A percentile compares a stretch with the other conserved stretches of the same genome.
phyloP scores from a whole-genome alignment of 306 rosid genomes.

The Castanopsis chinensis region DNA sequence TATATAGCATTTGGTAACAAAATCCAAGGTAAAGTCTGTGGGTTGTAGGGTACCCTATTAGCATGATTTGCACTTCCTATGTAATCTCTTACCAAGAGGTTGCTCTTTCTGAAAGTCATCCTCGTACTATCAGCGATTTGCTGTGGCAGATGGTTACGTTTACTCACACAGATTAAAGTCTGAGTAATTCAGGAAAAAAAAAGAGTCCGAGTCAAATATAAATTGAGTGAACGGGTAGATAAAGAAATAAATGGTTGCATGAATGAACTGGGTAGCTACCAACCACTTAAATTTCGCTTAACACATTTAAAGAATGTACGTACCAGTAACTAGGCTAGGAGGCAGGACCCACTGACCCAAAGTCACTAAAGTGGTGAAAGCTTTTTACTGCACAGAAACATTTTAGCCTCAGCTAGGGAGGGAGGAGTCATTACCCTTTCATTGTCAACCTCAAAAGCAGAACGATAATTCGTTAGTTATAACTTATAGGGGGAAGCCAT shows the following conservation, averaged over 20 bases:
- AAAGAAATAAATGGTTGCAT: neutral
- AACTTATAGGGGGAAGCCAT: too few species aligned
- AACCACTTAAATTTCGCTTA: neutral
- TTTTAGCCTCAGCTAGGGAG: neutral
- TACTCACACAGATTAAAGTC: neutral
- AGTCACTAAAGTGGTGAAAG: neutral
- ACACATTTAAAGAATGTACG: slow-evolving; percentile 5
- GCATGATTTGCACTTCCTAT: neutral
- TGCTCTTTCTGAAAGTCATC: slow-evolving; percentile 6
- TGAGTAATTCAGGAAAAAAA: too few species aligned
- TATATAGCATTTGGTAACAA: neutral
- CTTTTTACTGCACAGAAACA: neutral
- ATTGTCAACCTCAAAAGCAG: slow-evolving; percentile 11
- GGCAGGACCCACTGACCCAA: neutral
- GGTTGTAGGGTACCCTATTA: neutral
- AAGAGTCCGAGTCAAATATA: neutral
- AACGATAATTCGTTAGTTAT: neutral
- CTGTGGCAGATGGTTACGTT: neutral
- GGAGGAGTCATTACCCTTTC: neutral
- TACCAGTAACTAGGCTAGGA: neutral
- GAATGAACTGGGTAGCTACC: neutral
- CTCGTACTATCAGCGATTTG: neutral
- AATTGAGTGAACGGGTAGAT: neutral
- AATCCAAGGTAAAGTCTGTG: neutral
- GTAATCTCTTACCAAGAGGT: neutral